Evolutionary conservation across 257 asterid species (phyloP), one percentile per base, ranked within the genome.

Genomic region (Rubia yunnanensis): DNA sequence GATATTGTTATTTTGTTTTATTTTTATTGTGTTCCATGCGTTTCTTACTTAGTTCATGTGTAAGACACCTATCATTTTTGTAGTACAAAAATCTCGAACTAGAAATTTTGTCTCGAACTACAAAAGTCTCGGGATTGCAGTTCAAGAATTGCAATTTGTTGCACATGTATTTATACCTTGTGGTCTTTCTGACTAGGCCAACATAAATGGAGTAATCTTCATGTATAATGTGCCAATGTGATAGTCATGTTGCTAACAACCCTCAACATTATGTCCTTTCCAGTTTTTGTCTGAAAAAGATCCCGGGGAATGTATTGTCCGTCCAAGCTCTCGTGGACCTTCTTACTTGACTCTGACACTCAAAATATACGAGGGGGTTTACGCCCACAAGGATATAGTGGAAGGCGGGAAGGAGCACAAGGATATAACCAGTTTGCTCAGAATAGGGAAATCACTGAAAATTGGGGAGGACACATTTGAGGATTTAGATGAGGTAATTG

Each of bases 401-500:
- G 99, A 94, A 80, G 95, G 92, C 70, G 95, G 95, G 57, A 90
- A 94, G 83, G 99, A 94, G 49, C 87, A 79, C 75, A 90, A 88
- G 80, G 97, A 94, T 66, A 83, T 94, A 69, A 94, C 94, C 53
- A 94, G 99, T 83, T 70, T 90, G 86, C 92, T 90, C 66, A 91
- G 85, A 46, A 94, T 94, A 44, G 97, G 99, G 70, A 90, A 90
- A 72, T 88, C 91, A 55, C 73, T 92, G 74, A 92, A 89, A 85
- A 87, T 92, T 71, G 99, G 97, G 38, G 99, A 89, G 60, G 99
- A 92, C 74, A 84, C 95, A n/a, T 92, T 83, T 77, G 99, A 89
- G 75, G 97, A 92, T 83, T 92, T 92, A 72, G 99, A 92, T 70
- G 99, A 92, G 94, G 99, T 89, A 81, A 71, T 65, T 11, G 9